Conservation (phyloP, 2,329 filamentous ascomycete species). For the Monilinia polystroma region DNA sequence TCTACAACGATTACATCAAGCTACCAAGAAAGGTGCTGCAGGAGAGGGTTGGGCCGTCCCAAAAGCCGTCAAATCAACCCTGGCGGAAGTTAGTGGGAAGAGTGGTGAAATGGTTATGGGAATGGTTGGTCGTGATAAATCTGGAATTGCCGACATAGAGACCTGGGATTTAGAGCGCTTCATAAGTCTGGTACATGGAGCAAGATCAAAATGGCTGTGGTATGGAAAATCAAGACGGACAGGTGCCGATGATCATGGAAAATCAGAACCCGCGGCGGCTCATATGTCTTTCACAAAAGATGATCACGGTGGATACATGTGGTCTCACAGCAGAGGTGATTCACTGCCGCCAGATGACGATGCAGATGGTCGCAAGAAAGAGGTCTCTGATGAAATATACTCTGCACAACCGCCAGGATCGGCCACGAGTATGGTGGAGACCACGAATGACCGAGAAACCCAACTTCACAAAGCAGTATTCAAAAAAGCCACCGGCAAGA, state of each 20-base stretch:
- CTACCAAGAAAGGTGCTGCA: constrained; percentile 86
- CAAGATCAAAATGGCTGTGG: constrained; percentile 92
- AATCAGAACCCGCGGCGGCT: constrained; percentile 47
- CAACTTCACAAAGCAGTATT: constrained; percentile 64
- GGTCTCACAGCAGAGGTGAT: constrained; percentile 51
- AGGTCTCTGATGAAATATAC: constrained; percentile 47
- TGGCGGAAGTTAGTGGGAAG: constrained; percentile 90
- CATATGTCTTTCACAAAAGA: constrained; percentile 57
- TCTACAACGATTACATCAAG: constrained; percentile 73
- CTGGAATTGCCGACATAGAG: constrained; percentile 87
- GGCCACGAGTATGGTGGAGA: constrained; percentile 49
- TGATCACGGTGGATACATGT: constrained; percentile 49
- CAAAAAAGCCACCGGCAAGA: constrained; percentile 75
- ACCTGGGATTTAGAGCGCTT: constrained; percentile 87
- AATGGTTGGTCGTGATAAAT: constrained; percentile 85
- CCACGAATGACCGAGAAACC: constrained; percentile 54
- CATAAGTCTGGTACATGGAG: constrained; percentile 72
- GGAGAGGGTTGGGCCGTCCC: constrained; percentile 91
- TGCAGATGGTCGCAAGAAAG: constrained; percentile 42
- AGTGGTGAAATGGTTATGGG: constrained; percentile 92
- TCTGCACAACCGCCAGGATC: constrained; percentile 48
- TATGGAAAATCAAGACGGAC: constrained; percentile 79
- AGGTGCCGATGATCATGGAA: constrained; percentile 46
- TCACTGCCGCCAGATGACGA: constrained; percentile 55
- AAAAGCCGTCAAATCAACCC: constrained; percentile 90